These are phyloP conservation scores for Xylariaceae sp. DNA, from an alignment of 2,329 filamentous ascomycete species.

Conservation along the genomic window DNA sequence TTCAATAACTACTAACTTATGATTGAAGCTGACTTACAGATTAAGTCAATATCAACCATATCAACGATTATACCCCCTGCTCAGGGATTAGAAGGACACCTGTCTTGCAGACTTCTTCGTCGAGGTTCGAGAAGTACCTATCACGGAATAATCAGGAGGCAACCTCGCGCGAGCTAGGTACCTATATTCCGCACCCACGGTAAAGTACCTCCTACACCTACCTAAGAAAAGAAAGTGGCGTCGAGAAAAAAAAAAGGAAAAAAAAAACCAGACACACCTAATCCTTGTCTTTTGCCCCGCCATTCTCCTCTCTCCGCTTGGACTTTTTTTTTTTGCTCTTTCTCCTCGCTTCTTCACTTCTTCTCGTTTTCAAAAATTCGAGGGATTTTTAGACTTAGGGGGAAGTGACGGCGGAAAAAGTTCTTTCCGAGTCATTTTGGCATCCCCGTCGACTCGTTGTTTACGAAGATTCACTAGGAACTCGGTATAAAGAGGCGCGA, in stretches of 20 bases:
- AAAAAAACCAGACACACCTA: background rate
- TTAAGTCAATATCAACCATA: too few species aligned
- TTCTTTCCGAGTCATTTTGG: conserved; percentile 1
- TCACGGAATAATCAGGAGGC: background rate
- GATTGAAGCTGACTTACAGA: too few species aligned
- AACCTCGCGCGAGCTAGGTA: background rate
- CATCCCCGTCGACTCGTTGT: background rate
- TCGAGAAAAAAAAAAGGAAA: background rate
- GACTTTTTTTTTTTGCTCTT: conserved; percentile 18
- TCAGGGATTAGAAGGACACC: too few species aligned
- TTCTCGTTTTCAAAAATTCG: conserved; percentile 2
- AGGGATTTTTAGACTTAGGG: conserved; percentile 14
- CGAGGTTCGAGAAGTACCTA: too few species aligned
- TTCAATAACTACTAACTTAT: too few species aligned
- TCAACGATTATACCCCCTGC: too few species aligned
- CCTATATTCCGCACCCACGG: background rate
- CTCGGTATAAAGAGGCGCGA: too few species aligned
- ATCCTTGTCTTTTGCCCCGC: conserved; percentile 23
- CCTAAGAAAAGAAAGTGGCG: background rate
- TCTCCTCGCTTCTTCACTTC: conserved; percentile 8
- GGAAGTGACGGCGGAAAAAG: background rate
- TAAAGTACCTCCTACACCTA: background rate
- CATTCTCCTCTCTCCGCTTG: conserved; percentile 19
- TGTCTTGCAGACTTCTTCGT: too few species aligned
- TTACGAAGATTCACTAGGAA: background rate